phyloP scores from a whole-genome alignment of 371 early-diverging fungal genomes.

The Amoeboradix gromovi region DNA sequence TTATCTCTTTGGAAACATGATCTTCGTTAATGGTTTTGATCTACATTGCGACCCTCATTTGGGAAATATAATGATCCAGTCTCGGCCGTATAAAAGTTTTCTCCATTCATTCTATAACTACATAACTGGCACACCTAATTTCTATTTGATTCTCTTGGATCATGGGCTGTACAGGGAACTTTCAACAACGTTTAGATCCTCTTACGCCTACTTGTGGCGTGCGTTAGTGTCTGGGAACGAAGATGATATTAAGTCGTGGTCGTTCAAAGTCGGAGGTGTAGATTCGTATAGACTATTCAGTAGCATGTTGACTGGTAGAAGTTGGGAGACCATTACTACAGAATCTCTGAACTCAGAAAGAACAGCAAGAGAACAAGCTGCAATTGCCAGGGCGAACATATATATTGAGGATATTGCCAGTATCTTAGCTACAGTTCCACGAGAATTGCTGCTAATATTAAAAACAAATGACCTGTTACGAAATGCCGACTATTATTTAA shows the following conservation, averaged over 20 bases:
- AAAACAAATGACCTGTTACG: slow-evolving; percentile 68
- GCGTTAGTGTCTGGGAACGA: slow-evolving; percentile 46
- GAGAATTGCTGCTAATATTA: slow-evolving; percentile 42
- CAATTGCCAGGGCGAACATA: slow-evolving; percentile 4
- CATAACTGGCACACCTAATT: slow-evolving; percentile 28
- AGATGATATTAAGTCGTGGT: slow-evolving; percentile 17
- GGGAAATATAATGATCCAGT: slow-evolving; percentile 16
- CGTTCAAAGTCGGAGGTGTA: slow-evolving; percentile 14
- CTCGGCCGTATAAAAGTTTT: slow-evolving; percentile 5
- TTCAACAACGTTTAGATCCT: slow-evolving; percentile 33
- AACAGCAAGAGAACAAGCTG: not conserved
- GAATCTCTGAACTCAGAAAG: not conserved
- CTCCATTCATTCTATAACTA: slow-evolving; percentile 1
- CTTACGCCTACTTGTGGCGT: slow-evolving; percentile 63
- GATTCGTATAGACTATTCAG: slow-evolving; percentile 51
- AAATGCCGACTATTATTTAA: slow-evolving; percentile 12
- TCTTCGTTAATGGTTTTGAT: slow-evolving; percentile 54
- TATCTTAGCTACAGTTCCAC: slow-evolving; percentile 41
- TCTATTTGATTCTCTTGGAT: slow-evolving; percentile 59
- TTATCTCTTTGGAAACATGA: slow-evolving; percentile 55
- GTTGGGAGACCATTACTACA: slow-evolving; percentile 32
- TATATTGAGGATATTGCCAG: slow-evolving; percentile 37
- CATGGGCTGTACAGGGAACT: slow-evolving; percentile 72
- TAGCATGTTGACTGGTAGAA: slow-evolving; percentile 49
- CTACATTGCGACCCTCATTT: slow-evolving; percentile 40